Evolutionary conservation across 495 filamentous ascomycete species (phyloP).

Genomic region (Penicillium ucsense): DNA sequence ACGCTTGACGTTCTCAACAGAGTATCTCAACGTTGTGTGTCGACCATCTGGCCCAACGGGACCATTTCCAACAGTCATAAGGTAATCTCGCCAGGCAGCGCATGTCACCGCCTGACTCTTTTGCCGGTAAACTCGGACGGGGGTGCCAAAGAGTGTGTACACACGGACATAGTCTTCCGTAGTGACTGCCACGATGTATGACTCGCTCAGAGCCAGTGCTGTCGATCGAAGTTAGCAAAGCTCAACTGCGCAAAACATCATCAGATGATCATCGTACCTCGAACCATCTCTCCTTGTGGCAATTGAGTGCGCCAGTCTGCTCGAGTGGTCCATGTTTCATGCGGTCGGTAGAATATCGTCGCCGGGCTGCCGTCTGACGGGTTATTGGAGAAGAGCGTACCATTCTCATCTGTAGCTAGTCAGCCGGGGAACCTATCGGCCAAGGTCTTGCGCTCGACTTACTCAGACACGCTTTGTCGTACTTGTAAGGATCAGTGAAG

Average conservation of each 20-base stretch:
- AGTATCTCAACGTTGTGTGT: slow-evolving; percentile 63
- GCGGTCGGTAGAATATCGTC: slow-evolving; percentile 89
- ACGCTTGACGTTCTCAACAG: slow-evolving; percentile 83
- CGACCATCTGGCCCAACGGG: slow-evolving; percentile 68
- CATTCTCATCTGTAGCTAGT: slow-evolving; percentile 55
- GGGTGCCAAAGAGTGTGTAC: slow-evolving; percentile 86
- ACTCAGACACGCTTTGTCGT: slow-evolving; percentile 90
- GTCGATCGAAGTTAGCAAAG: slow-evolving; percentile 3
- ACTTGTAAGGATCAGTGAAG: slow-evolving; percentile 86
- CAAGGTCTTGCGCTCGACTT: slow-evolving; percentile 9
- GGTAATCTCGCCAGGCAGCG: slow-evolving; percentile 85
- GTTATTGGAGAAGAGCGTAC: slow-evolving; percentile 76
- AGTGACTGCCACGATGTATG: slow-evolving; percentile 80
- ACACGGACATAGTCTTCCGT: slow-evolving; percentile 78
- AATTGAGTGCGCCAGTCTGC: slow-evolving; percentile 83
- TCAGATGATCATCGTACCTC: slow-evolving; percentile 25
- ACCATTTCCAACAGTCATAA: slow-evolving; percentile 89
- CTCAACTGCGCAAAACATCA: background rate
- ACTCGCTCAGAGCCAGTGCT: slow-evolving; percentile 87
- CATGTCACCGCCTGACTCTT: slow-evolving; percentile 91
- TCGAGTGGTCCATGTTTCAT: slow-evolving; percentile 90
- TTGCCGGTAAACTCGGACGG: slow-evolving; percentile 77
- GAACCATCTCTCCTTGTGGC: slow-evolving; percentile 69
- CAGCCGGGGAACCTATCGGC: slow-evolving; percentile 12
- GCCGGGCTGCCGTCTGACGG: slow-evolving; percentile 59